Conservation (phyloP, 768 basidiomycete species). For the Gautieria morchelliformis region DNA sequence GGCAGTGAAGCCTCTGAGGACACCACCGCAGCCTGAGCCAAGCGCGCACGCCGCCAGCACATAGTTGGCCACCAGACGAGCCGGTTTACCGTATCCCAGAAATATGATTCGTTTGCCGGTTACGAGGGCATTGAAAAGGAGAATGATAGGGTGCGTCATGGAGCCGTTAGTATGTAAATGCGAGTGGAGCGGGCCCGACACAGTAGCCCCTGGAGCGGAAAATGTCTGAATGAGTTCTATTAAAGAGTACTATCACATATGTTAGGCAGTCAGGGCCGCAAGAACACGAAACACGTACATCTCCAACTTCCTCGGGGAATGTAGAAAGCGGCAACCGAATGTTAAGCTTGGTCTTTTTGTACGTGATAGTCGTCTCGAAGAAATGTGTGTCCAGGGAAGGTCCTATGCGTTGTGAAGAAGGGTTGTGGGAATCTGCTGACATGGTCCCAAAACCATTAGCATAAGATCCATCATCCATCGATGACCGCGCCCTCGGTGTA, state of each 20-base stretch:
- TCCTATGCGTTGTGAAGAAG: conserved; percentile 19
- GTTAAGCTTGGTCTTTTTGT: conserved; percentile 75
- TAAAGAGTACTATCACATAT: conserved; percentile 65
- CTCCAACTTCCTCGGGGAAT: conserved; percentile 93
- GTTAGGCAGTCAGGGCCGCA: neutral
- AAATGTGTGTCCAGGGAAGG: conserved; percentile 84
- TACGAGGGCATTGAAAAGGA: conserved; percentile 92
- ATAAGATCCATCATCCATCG: conserved; percentile 4
- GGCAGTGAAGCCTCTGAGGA: conserved; percentile 80
- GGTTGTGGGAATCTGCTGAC: conserved; percentile 4
- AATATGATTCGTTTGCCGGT: conserved; percentile 97
- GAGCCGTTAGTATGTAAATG: conserved; percentile 90
- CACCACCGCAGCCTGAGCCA: conserved; percentile 79
- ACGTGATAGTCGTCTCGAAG: conserved; percentile 77
- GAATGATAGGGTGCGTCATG: conserved; percentile 86
- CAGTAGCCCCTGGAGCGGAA: conserved; percentile 43
- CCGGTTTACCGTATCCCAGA: conserved; percentile 81
- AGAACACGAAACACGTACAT: conserved; percentile 46
- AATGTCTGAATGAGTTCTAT: conserved; percentile 86
- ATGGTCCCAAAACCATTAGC: neutral
- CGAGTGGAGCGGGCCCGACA: conserved; percentile 74
- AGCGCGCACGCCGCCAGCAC: conserved; percentile 93
- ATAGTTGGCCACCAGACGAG: conserved; percentile 82
- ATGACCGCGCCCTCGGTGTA: conserved; percentile 26
- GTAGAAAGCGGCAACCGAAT: conserved; percentile 85